Evolutionary conservation across 495 filamentous ascomycete genomes (phyloP).

Genomic region (Daldinia concentrica): DNA sequence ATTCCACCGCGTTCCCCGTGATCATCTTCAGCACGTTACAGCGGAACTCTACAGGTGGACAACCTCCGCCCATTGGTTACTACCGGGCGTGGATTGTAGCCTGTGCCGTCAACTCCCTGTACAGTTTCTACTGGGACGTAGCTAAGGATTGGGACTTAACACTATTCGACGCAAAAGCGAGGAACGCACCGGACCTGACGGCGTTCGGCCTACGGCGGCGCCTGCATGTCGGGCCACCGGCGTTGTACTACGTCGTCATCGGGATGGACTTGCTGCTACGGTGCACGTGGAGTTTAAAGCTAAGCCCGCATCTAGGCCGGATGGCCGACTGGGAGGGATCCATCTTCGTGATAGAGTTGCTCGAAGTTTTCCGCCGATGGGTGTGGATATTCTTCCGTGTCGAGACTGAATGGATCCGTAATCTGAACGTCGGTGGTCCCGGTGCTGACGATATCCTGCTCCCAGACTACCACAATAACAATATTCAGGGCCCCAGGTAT

Average conservation of each 20-base stretch:
- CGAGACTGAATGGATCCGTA: constrained; percentile 86
- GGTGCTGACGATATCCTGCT: constrained; percentile 57
- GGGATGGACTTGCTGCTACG: constrained; percentile 79
- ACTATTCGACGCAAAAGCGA: constrained; percentile 67
- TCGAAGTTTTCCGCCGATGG: constrained; percentile 90
- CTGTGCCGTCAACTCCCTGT: constrained; percentile 81
- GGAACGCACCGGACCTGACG: constrained; percentile 59
- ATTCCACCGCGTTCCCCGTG: constrained; percentile 89
- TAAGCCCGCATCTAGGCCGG: constrained; percentile 80
- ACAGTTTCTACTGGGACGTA: constrained; percentile 98
- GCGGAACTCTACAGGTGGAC: constrained; percentile 66
- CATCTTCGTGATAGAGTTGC: constrained; percentile 84
- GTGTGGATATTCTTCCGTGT: constrained; percentile 96
- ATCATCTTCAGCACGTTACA: constrained; percentile 80
- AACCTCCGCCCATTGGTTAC: constrained; percentile 49
- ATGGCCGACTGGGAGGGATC: constrained; percentile 83
- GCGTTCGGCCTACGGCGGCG: constrained; percentile 80
- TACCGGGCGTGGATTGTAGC: constrained; percentile 65
- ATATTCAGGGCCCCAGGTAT: constrained; percentile 45
- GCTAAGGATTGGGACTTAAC: constrained; percentile 96
- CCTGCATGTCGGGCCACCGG: constrained; percentile 71
- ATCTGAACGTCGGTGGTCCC: constrained; percentile 45
- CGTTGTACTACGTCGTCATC: constrained; percentile 84
- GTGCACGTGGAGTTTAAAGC: constrained; percentile 89
- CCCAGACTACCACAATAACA: constrained; percentile 52